Evolutionary conservation across 257 asterid species (phyloP).

Genomic region (Capsicum chinense): DNA sequence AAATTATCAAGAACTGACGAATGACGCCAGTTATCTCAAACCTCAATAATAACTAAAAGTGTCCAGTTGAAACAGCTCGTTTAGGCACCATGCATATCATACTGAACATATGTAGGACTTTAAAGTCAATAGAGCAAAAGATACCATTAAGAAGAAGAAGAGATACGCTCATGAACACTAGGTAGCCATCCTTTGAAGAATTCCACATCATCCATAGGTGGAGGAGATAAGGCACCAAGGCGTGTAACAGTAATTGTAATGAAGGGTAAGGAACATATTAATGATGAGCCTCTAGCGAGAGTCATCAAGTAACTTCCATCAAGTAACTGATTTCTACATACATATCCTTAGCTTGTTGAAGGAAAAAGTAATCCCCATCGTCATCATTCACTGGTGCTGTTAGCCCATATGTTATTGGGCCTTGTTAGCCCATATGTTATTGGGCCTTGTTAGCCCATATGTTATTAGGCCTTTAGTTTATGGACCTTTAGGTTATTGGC

Average conservation of each 20-base stretch:
- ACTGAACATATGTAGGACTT: neutral
- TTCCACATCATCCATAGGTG: constrained; percentile 57
- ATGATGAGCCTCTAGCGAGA: neutral
- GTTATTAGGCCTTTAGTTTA: too few species aligned
- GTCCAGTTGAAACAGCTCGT: neutral
- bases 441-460: too few species aligned
- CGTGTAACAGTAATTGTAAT: constrained; percentile 77
- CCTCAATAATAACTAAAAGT: neutral
- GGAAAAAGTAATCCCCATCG: constrained; percentile 54
- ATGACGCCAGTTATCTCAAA: neutral
- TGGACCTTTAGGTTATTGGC: too few species aligned
- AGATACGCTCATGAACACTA: constrained; percentile 37
- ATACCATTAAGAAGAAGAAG: constrained; percentile 28
- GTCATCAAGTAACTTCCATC: neutral
- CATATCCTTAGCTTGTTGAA: constrained; percentile 63
- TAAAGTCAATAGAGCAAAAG: neutral
- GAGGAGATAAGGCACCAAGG: constrained; percentile 70
- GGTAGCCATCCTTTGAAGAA: constrained; percentile 70
- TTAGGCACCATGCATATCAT: neutral
- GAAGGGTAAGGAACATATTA: constrained; percentile 25
- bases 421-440: too few species aligned
- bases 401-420: too few species aligned
- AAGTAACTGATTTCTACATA: constrained; percentile 43
- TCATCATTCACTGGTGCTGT: constrained; percentile 50
- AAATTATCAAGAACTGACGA: neutral